Percentiles rank a stretch among this genome's conserved stretches.
These are phyloP conservation scores for Pythium chondricola DNA, from an alignment of 352 stramenopile species.

Conservation along the genomic window DNA sequence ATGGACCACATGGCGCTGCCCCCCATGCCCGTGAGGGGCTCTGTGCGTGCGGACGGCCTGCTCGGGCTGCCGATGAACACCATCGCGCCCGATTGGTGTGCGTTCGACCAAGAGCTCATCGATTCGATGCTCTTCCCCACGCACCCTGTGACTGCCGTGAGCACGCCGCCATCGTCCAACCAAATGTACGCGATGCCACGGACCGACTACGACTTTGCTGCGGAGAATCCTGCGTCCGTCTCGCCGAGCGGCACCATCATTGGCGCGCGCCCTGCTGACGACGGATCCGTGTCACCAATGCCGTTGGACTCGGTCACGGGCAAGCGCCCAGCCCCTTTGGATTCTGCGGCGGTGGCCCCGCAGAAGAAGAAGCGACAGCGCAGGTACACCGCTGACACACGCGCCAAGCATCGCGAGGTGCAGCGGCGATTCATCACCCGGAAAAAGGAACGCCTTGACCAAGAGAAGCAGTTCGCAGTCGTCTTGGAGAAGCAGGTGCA, in stretches of 20 bases:
- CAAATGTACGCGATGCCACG: background rate
- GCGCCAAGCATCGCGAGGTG: slow-evolving; percentile 26
- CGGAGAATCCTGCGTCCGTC: background rate
- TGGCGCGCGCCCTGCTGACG: background rate
- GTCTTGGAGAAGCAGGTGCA: slow-evolving; percentile 20
- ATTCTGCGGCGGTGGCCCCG: too few relatives aligned
- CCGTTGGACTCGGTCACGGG: too few relatives aligned
- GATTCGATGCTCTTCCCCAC: slow-evolving; percentile 20
- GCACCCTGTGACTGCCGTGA: background rate
- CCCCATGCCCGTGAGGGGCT: too few relatives aligned
- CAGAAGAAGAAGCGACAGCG: slow-evolving; percentile 20
- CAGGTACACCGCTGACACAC: slow-evolving; percentile 20
- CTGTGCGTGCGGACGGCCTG: too few relatives aligned
- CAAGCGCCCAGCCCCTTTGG: too few relatives aligned
- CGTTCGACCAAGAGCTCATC: slow-evolving; percentile 25
- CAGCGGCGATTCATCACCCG: slow-evolving; percentile 23
- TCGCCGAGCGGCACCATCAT: background rate
- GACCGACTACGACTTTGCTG: too few relatives aligned
- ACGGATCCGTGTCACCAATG: too few relatives aligned
- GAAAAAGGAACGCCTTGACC: slow-evolving; percentile 19
- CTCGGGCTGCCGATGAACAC: too few relatives aligned
- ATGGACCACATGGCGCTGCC: too few relatives aligned
- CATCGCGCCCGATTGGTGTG: slow-evolving; percentile 18
- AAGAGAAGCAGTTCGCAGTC: slow-evolving; percentile 18
- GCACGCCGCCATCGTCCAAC: background rate